Evolutionary conservation across 805 yeast genomes (phyloP), one percentile per base, ranked within the genome.

Genomic region (Lachancea lanzarotensis): DNA sequence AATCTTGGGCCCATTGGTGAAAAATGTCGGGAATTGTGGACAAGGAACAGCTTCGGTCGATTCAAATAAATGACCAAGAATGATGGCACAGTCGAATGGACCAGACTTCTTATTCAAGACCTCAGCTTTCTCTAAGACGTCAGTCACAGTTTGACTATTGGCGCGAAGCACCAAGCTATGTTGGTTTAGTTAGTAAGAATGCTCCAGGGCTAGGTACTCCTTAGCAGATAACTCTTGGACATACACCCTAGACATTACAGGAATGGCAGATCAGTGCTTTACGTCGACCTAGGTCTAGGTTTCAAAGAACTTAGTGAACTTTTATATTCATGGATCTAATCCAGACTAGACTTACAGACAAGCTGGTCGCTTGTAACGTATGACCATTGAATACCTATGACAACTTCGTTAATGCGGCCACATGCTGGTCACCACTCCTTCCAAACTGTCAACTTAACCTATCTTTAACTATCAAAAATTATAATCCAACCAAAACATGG

Each of bases 101-200:
- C 89, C 89, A 36, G 79, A 79, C 52, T 78, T 81, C 18, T 56
- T 46, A 52, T 80, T 67, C 41, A 82, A 70, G 1, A 66, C 48
- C 52, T 77, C 74, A 3, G 79, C 71, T 47, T 74, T 75, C 0
- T 71, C 68, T 7, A 81, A 50, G 4, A 65, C 59, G 2, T 52
- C 45, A 7, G 62, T 57, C 1, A 63, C 15, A 29, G 49, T 50
- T 6, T 50, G 45, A n/a, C 42, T 38, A 1, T 38, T 35, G 3
- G 56, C 35, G 42, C 55, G 59, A 4, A 55, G 48, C 18, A 60
- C 52, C 33, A 62, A 43, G 11, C 52, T 27, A 13, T 25, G 12
- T 7, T 8, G n/a, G 11, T 15, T 22, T 13, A 32, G 43, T 40
- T 22, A 32, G 20, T 22, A 26, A 12, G 3, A 10, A 35, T n/a